These are phyloP conservation scores for Leptographium procerum DNA, from an alignment of 2,329 filamentous ascomycete species.

Conservation along the genomic window DNA sequence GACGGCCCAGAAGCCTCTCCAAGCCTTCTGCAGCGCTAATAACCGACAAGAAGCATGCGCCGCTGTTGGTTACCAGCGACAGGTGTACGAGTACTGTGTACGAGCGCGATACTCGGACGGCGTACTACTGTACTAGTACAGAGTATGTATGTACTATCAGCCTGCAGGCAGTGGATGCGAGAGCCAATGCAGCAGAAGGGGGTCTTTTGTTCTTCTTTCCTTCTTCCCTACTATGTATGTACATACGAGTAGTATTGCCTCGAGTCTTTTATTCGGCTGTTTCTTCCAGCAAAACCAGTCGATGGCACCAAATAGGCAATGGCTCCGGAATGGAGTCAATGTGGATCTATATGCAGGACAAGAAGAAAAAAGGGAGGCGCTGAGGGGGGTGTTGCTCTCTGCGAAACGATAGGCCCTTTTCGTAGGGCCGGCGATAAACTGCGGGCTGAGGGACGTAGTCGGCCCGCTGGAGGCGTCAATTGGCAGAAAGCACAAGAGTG, in stretches of 20 bases:
- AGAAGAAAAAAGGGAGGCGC: background rate
- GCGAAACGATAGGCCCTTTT: background rate
- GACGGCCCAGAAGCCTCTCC: background rate
- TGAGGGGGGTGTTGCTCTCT: background rate
- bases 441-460: background rate
- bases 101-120: too few species aligned
- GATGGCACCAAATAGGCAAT: background rate
- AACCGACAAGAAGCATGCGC: background rate
- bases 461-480: background rate
- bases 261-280: too few species aligned
- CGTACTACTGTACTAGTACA: too few species aligned
- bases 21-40: background rate
- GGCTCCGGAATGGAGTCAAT: background rate
- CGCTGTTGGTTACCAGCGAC: background rate
- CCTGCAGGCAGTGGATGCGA: too few species aligned
- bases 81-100: too few species aligned
- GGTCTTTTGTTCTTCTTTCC: background rate
- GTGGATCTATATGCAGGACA: background rate
- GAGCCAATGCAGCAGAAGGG: background rate
- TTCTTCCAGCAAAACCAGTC: too few species aligned
- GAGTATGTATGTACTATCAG: background rate
- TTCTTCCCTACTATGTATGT: background rate
- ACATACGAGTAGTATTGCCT: background rate
- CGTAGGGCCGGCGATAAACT: background rate
- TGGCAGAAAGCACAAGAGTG: too few species aligned